Base-by-base conservation (phyloP, 225 moss, liverwort and hornwort species). In the Pleurozium schreberi region DNA sequence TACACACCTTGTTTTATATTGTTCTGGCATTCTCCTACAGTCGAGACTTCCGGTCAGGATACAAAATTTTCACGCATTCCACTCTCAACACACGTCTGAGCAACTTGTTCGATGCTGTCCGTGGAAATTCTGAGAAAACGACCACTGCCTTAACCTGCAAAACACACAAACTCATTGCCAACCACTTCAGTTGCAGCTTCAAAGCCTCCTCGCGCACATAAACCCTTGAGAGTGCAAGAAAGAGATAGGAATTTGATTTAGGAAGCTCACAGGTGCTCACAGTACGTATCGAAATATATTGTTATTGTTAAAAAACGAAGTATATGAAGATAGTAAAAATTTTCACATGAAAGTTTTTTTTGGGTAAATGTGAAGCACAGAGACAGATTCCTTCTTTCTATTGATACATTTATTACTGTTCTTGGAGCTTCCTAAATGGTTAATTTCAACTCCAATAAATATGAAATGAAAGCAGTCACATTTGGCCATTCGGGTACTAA, bases 41-140 rank as follows among this genome's bases (percentile, higher is more conserved):
- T 65, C 91, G 80, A 70, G 93, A 92, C 16, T 66, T 91, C 45
- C 38, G 77, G 64, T 65, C 30, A 73, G 88, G 87, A 62, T 89
- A 85, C 79, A 89, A 50, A 52, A 60, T 84, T 52, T 93, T 87
- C 40, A 57, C 83, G 82, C 96, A 93, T 77, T 96, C 92, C 47
- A 85, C 80, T 69, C 95, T 89, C 84, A 97, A 83, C 31, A 96
- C 93, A 42, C 95, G 93, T 84, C 95, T 93, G 52, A 97, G 88
- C 88, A 98, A 87, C 86, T 98, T 98, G 92, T 97, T 97, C 18
- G 98, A 96, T 82, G 96, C 93, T 47, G 96, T 96, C 33, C 96
- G 92, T n/a, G 96, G 96, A 80, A 98, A 96, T 74, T 96, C 98
- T n/a, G 93, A 45, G 73, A 93, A 94, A 45, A 92, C 69, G 27